Evolutionary conservation across 805 yeast genomes (phyloP).

Genomic region (Candida takata): DNA sequence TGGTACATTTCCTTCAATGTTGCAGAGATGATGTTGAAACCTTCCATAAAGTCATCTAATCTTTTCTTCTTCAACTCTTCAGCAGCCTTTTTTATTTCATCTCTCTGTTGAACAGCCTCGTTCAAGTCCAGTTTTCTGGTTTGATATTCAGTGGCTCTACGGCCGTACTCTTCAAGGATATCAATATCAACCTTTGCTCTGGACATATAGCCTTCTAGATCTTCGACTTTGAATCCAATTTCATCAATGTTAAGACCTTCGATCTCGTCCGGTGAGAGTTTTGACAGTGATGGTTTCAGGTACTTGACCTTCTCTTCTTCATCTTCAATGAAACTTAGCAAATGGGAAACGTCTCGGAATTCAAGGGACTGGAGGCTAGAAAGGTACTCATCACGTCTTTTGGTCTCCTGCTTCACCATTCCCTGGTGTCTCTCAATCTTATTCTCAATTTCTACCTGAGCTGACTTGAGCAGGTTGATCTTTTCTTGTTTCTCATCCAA

Average conservation of each 20-base stretch:
- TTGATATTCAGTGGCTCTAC: slow-evolving; percentile 56
- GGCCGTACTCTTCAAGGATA: slow-evolving; percentile 68
- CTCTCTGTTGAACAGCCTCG: slow-evolving; percentile 59
- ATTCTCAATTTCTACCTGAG: slow-evolving; percentile 60
- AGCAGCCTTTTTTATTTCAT: slow-evolving; percentile 48
- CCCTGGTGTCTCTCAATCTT: slow-evolving; percentile 51
- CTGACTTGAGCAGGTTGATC: slow-evolving; percentile 52
- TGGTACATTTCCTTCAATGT: slow-evolving; percentile 95
- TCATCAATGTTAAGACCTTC: slow-evolving; percentile 38
- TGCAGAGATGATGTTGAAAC: slow-evolving; percentile 78
- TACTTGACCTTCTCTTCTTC: slow-evolving; percentile 25
- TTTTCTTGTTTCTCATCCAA: slow-evolving; percentile 33
- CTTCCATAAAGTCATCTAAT: slow-evolving; percentile 86
- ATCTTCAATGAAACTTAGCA: slow-evolving; percentile 20
- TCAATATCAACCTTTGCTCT: slow-evolving; percentile 62
- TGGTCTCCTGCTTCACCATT: slow-evolving; percentile 33
- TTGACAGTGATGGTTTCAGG: slow-evolving; percentile 28
- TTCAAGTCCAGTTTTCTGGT: slow-evolving; percentile 61
- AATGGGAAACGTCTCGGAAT: slow-evolving; percentile 43
- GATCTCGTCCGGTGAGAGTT: slow-evolving; percentile 46
- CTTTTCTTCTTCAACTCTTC: slow-evolving; percentile 70
- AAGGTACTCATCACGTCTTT: slow-evolving; percentile 25
- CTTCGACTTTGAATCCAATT: slow-evolving; percentile 45
- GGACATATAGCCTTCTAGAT: slow-evolving; percentile 48
- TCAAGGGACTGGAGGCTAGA: slow-evolving; percentile 37